Percentiles rank a stretch among this genome's conserved stretches.
These are phyloP conservation scores for Syzygium grande DNA, from an alignment of 345 rosid genomes.

Conservation along the genomic window DNA sequence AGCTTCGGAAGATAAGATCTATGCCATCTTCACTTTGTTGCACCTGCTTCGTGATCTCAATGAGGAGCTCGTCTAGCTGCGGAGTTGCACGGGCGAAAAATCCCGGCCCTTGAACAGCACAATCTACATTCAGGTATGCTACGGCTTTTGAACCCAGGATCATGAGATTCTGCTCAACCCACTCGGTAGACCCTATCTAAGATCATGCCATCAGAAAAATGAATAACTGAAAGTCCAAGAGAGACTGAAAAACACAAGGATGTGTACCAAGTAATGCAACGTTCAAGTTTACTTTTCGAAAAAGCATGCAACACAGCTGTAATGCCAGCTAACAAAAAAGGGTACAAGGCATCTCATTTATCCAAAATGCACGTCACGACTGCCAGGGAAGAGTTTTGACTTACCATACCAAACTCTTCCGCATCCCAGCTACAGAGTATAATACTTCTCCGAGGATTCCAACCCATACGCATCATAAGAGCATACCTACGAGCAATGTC, in stretches of 20 bases:
- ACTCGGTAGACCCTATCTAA: conserved; percentile 88
- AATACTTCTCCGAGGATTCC: conserved; percentile 88
- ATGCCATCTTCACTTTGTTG: not conserved
- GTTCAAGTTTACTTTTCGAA: not conserved
- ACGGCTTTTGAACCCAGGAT: conserved; percentile 81
- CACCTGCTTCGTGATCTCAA: conserved; percentile 74
- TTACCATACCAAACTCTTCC: conserved; percentile 97
- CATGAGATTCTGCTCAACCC: conserved; percentile 87
- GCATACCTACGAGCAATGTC: conserved; percentile 76
- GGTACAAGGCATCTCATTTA: not conserved
- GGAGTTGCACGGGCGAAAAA: conserved; percentile 83
- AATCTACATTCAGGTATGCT: conserved; percentile 93
- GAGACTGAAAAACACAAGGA: not conserved
- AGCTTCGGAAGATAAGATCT: not conserved
- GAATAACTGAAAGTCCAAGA: not conserved
- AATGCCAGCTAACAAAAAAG: not conserved
- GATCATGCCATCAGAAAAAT: conserved; percentile 3
- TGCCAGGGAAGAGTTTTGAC: conserved; percentile 9
- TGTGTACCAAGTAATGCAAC: not conserved
- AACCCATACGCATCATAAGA: conserved; percentile 55
- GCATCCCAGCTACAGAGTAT: conserved; percentile 96
- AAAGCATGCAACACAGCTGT: not conserved
- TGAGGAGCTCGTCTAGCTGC: conserved; percentile 69
- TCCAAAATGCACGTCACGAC: not conserved
- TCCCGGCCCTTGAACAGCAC: conserved; percentile 98